Evolutionary conservation across 192 early-diverging fungal species (phyloP).

Genomic region (Mortierella hygrophila): DNA sequence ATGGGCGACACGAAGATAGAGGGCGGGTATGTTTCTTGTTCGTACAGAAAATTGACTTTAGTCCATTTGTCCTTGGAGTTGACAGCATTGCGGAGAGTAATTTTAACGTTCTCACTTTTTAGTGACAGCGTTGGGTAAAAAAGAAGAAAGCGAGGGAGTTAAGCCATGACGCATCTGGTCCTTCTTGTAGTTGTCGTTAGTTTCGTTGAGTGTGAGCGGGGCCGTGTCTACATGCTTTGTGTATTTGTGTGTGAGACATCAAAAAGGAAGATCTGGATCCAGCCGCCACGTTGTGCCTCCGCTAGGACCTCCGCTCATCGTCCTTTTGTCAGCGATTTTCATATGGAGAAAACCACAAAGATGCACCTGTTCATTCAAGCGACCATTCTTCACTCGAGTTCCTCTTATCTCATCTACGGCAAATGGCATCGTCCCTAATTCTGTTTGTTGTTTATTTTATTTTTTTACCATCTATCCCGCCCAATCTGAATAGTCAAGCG

Average conservation of each 20-base stretch:
- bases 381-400: background rate
- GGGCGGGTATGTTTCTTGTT: background rate
- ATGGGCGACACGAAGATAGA: background rate
- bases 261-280: background rate
- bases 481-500: slow-evolving; percentile 18
- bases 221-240: background rate
- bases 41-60: background rate
- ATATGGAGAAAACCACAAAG: background rate
- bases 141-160: background rate
- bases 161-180: background rate
- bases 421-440: background rate
- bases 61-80: background rate
- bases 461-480: background rate
- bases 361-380: background rate
- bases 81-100: background rate
- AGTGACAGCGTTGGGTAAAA: background rate
- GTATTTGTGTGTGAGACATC: slow-evolving; percentile 8
- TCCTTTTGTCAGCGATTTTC: background rate
- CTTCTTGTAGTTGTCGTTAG: background rate
- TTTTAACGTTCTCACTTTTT: background rate
- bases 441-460: background rate
- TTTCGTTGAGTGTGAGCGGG: background rate
- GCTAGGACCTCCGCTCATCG: background rate
- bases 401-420: background rate
- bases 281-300: background rate